phyloP scores from a whole-genome alignment of 2,329 filamentous ascomycete species.

The Fusarium chuoi region DNA sequence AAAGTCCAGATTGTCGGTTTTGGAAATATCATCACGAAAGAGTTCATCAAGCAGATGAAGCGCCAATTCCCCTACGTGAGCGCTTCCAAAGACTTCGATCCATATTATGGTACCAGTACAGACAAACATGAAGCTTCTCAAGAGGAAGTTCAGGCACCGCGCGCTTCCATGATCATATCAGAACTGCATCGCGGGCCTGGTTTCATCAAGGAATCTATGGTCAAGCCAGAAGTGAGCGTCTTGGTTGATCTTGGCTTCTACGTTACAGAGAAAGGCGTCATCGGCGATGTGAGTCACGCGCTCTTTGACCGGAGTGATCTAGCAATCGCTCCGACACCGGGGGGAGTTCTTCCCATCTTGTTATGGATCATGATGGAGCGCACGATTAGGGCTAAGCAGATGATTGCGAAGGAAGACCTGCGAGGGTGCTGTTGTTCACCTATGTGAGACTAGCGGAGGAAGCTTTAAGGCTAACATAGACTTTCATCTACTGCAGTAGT shows the following conservation, averaged over 20 bases:
- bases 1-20: not conserved
- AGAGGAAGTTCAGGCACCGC: not conserved
- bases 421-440: not conserved
- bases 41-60: not conserved
- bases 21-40: not conserved
- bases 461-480: too few relatives aligned
- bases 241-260: not conserved
- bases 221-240: not conserved
- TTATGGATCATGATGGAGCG: not conserved
- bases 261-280: not conserved
- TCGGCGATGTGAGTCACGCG: not conserved
- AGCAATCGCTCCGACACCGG: not conserved
- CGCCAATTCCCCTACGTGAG: not conserved
- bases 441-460: not conserved
- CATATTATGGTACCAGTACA: rapidly evolving
- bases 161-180: not conserved
- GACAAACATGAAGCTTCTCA: rapidly evolving
- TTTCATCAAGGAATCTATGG: rapidly evolving
- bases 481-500: too few relatives aligned
- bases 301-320: not conserved
- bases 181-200: not conserved
- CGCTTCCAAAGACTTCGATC: not conserved
- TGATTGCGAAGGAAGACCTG: not conserved
- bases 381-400: not conserved
- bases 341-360: not conserved